These are phyloP conservation scores for Gloeostereum incarnatum DNA, from an alignment of 768 basidiomycete genomes.

Conservation along the genomic window DNA sequence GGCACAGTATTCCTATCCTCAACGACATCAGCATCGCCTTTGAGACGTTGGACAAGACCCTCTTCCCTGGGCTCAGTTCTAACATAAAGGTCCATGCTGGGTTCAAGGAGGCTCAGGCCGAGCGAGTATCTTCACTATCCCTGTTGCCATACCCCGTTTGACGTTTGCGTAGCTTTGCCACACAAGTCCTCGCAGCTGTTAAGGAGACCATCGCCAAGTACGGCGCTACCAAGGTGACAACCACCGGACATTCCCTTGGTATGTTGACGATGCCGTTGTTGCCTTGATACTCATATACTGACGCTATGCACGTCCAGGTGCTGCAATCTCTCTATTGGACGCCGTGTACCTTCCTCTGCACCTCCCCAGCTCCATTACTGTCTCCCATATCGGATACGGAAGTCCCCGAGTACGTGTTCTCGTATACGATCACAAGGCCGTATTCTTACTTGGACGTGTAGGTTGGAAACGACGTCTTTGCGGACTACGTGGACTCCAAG, in stretches of 20 bases:
- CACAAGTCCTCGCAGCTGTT: conserved; percentile 18
- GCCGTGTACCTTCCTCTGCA: conserved; percentile 45
- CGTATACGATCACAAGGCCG: neutral
- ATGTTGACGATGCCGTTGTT: too few species aligned
- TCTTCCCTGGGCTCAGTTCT: conserved; percentile 42
- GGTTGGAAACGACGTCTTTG: conserved; percentile 51
- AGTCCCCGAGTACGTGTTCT: conserved; percentile 26
- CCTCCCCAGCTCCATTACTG: conserved; percentile 25
- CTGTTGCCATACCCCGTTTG: conserved; percentile 21
- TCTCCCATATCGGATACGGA: conserved; percentile 30
- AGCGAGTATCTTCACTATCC: conserved; percentile 27
- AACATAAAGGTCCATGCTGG: conserved; percentile 35
- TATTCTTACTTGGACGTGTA: conserved; percentile 18
- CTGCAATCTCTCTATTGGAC: conserved; percentile 34
- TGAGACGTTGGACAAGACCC: conserved; percentile 20
- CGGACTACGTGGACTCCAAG: conserved; percentile 42
- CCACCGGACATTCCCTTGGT: conserved; percentile 31
- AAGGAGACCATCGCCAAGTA: conserved; percentile 12
- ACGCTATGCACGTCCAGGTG: conserved; percentile 15
- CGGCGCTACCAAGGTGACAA: conserved; percentile 14
- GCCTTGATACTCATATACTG: neutral
- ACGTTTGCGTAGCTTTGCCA: conserved; percentile 16
- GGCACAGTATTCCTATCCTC: conserved; percentile 16
- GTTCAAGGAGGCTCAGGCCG: conserved; percentile 33
- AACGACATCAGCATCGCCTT: conserved; percentile 33